Conservation (phyloP, 2,329 filamentous ascomycete species). For the Diplodia mutila region DNA sequence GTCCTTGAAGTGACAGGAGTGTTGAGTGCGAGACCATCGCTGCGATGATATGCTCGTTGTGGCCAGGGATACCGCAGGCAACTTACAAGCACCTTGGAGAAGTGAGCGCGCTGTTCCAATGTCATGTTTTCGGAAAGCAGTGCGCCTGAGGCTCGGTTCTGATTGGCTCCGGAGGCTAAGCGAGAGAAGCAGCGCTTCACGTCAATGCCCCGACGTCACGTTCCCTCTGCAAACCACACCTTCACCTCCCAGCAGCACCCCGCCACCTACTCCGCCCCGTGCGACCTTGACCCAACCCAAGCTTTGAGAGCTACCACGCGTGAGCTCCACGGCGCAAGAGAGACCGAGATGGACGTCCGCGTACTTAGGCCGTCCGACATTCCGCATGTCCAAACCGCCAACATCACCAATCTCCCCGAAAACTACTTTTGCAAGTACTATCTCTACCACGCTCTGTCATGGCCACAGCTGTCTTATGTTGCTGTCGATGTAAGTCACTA, state of each 20-base stretch:
- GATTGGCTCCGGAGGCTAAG: slow-evolving; percentile 13
- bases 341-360: slow-evolving; percentile 78
- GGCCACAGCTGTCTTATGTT: slow-evolving; percentile 96
- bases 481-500: slow-evolving; percentile 71
- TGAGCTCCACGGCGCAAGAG: neutral
- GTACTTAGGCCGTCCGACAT: slow-evolving; percentile 82
- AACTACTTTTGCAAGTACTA: slow-evolving; percentile 99
- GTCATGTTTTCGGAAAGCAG: slow-evolving; percentile 1
- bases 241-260: neutral
- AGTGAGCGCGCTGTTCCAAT: neutral
- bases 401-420: slow-evolving; percentile 97
- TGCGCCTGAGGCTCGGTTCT: neutral
- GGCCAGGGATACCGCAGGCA: neutral
- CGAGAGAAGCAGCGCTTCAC: slow-evolving; percentile 7
- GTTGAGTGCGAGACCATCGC: no score
- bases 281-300: neutral
- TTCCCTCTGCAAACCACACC: slow-evolving; percentile 2
- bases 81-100: neutral
- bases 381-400: slow-evolving; percentile 93
- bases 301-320: neutral
- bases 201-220: slow-evolving; percentile 9
- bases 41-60: no score
- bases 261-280: neutral
- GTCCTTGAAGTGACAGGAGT: no score
- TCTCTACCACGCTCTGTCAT: slow-evolving; percentile 96